A percentile compares a stretch with the other conserved stretches of the same genome.
phyloP scores from a whole-genome alignment of 345 rosid species.

The Microthlaspi erraticum region DNA sequence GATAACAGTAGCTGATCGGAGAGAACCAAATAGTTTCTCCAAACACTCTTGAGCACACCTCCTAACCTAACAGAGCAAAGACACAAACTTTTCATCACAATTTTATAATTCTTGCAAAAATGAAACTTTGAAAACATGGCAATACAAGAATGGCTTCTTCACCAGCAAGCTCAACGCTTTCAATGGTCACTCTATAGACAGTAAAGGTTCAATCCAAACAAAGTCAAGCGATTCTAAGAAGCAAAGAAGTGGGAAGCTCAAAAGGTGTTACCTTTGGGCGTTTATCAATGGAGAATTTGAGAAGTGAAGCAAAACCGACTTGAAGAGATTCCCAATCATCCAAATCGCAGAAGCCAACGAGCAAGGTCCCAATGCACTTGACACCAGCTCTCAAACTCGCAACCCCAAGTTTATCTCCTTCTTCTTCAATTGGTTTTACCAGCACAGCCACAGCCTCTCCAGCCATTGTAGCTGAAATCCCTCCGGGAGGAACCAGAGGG shows the following conservation, averaged over 20 bases:
- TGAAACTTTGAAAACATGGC: slow-evolving; percentile 18
- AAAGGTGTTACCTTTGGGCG: slow-evolving; percentile 74
- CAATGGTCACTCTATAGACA: not conserved
- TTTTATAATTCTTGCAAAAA: not conserved
- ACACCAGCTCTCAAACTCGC: slow-evolving; percentile 73
- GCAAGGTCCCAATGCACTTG: slow-evolving; percentile 77
- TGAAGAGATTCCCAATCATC: slow-evolving; percentile 71
- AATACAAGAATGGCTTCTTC: slow-evolving; percentile 5
- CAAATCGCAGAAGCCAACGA: slow-evolving; percentile 62
- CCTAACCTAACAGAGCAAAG: slow-evolving; percentile 60
- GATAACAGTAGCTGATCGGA: slow-evolving; percentile 50
- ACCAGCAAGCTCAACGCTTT: slow-evolving; percentile 11
- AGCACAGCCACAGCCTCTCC: slow-evolving; percentile 69
- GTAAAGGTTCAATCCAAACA: not conserved
- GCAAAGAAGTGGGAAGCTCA: not conserved
- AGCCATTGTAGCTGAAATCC: slow-evolving; percentile 58
- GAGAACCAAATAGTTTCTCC: slow-evolving; percentile 60
- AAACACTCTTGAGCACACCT: slow-evolving; percentile 82
- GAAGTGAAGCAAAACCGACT: slow-evolving; percentile 61
- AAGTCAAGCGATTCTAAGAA: not conserved
- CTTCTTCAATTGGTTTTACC: slow-evolving; percentile 51
- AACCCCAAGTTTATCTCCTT: slow-evolving; percentile 53
- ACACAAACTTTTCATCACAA: slow-evolving; percentile 13
- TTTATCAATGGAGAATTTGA: slow-evolving; percentile 70
- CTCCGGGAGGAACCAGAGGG: slow-evolving; percentile 57